Percentiles rank a stretch among this genome's conserved stretches.
phyloP scores from a whole-genome alignment of 345 rosid genomes.

The Cardamine chenopodiifolia region DNA sequence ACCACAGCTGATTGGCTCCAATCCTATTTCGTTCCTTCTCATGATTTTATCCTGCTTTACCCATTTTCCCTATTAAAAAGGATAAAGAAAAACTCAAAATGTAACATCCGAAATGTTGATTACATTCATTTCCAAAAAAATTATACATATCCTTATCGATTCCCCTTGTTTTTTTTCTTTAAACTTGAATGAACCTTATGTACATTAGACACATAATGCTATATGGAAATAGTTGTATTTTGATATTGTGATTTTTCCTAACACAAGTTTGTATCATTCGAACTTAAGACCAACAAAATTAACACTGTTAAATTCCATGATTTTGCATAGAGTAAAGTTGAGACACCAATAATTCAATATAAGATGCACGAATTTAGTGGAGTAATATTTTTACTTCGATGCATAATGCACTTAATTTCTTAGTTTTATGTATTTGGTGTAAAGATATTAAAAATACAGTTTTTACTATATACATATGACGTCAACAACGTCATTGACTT shows the following conservation, averaged over 20 bases:
- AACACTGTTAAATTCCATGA: background rate
- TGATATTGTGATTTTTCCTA: background rate
- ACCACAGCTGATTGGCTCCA: conserved; percentile 24
- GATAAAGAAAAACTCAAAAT: background rate
- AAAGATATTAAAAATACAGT: background rate
- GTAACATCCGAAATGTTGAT: background rate
- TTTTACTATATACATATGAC: conserved; percentile 9
- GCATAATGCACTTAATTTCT: background rate
- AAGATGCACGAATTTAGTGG: conserved; percentile 4
- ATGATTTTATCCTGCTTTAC: background rate
- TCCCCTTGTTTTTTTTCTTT: background rate
- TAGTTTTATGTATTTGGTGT: background rate
- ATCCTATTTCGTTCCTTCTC: background rate
- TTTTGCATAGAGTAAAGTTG: background rate
- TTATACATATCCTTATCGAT: background rate
- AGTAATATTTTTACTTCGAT: background rate
- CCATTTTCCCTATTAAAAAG: background rate
- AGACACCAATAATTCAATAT: conserved; percentile 17
- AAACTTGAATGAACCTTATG: background rate
- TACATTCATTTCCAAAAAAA: conserved; percentile 7
- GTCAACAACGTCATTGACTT: conserved; percentile 19
- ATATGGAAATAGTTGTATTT: background rate
- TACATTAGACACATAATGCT: background rate
- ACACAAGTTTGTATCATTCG: background rate
- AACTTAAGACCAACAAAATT: background rate